A percentile compares a stretch with the other conserved stretches of the same genome.
These are phyloP conservation scores for Beauveria australis DNA, from an alignment of 2,329 filamentous ascomycete species.

Conservation along the genomic window DNA sequence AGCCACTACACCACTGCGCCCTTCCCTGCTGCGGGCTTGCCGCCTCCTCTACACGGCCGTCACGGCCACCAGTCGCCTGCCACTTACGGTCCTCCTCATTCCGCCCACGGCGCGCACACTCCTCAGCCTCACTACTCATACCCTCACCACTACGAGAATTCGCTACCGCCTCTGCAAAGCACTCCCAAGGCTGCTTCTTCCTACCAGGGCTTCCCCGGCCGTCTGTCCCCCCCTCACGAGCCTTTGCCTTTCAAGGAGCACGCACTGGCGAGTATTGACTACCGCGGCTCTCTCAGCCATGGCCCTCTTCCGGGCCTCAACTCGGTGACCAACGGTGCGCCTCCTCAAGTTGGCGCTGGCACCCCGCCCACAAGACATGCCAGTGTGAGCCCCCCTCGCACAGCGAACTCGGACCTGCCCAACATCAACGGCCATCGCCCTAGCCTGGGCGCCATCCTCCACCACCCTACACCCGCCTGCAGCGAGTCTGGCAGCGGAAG, in stretches of 20 bases:
- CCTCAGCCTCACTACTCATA: constrained; percentile 24
- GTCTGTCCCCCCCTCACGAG: constrained; percentile 29
- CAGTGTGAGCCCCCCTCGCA: constrained; percentile 41
- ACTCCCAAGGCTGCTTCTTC: constrained; percentile 22
- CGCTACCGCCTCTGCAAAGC: constrained; percentile 29
- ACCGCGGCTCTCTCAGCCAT: constrained; percentile 19
- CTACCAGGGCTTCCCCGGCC: constrained; percentile 26
- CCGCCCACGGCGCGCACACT: constrained; percentile 18
- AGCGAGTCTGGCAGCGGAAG: constrained; percentile 39
- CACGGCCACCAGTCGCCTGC: constrained; percentile 14
- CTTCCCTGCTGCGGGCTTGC: constrained; percentile 23
- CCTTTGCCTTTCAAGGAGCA: constrained; percentile 39
- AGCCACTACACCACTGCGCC: constrained; percentile 34
- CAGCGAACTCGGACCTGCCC: constrained; percentile 27
- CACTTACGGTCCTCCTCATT: constrained; percentile 16
- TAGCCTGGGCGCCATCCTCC: constrained; percentile 42
- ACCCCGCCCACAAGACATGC: constrained; percentile 38
- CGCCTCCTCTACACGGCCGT: background rate
- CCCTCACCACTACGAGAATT: constrained; percentile 24
- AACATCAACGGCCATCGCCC: constrained; percentile 23
- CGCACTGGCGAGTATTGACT: constrained; percentile 27
- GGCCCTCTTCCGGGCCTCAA: constrained; percentile 37
- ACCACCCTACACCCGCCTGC: constrained; percentile 40
- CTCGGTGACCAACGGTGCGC: constrained; percentile 22
- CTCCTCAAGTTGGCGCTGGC: constrained; percentile 23